Base-by-base conservation (phyloP, 2,329 filamentous ascomycete genomes). In the Sclerotiophoma versabilis region DNA sequence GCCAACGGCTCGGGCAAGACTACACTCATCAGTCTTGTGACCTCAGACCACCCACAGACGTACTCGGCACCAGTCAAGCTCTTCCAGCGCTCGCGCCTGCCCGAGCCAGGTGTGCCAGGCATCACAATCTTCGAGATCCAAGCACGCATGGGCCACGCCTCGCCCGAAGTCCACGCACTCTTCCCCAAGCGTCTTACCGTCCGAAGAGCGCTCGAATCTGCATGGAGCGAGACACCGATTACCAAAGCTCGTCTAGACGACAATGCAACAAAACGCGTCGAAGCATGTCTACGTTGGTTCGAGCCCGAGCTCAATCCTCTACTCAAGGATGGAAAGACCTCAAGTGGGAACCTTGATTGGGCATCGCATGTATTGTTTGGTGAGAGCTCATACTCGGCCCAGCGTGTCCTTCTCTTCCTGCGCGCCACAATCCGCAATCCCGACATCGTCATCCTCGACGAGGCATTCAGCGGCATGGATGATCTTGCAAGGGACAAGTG, bases 1-100 rank as follows among this genome's bases (percentile, higher is more conserved):
- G 89, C 93, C 26, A 98, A 99, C 65, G 95, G 90, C 11, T 96
- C 92, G 0, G 95, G 95, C 15, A 99, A 99, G 79, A 99, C 95
- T 0, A 99, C 95, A 0, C 83, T 99, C 32, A 84, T 98, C 23
- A 95, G 92, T 5, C 82, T 99, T 5, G 90, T 99, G 54, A 96
- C 91, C 55, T 98, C 93, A 1, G 95, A 99, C 69, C 95, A 99
- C 66, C 95, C 95, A 0, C 93, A 98, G 74, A 87, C 93, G 0
- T 99, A 98, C 73, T 91, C 91, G 0, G 84, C 93, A 20, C 93
- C 93, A 0, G 88, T 99, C 57, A 88, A 85, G 63, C 81, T 97
- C 12, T 98, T 99, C 71, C 92, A 92, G 0, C 86, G 87, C 19
- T 89, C 88, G 49, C 86, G 95, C 17, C 81, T 97, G 0, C 92